These are phyloP conservation scores for Quercus ilex DNA, from an alignment of 306 rosid genomes.

Conservation along the genomic window DNA sequence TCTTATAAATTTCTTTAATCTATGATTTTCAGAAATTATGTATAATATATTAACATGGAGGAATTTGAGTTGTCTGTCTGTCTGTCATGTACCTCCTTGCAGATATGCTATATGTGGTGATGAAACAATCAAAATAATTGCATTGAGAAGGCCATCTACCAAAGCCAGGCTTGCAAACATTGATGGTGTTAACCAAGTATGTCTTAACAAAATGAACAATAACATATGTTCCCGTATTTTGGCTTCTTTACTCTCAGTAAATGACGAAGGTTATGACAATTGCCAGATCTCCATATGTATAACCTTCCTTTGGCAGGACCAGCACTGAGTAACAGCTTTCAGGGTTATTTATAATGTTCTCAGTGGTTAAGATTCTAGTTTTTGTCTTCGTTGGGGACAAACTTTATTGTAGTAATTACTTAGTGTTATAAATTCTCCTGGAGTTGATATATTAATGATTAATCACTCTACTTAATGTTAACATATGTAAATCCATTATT, in stretches of 20 bases:
- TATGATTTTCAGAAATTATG: neutral
- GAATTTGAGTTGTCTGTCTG: neutral
- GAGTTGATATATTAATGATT: neutral
- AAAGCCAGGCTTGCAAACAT: slow-evolving; percentile 83
- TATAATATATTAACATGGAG: neutral
- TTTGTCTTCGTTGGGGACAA: neutral
- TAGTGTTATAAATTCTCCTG: neutral
- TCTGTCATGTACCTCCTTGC: slow-evolving; percentile 12
- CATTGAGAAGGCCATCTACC: slow-evolving; percentile 80
- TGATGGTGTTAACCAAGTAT: slow-evolving; percentile 94
- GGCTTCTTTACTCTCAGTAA: neutral
- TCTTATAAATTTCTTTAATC: slow-evolving; percentile 12
- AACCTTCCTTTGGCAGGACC: neutral
- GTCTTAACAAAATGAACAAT: slow-evolving; percentile 9
- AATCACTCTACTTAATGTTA: neutral
- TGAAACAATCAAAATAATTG: slow-evolving; percentile 69
- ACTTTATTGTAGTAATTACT: neutral
- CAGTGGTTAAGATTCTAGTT: neutral
- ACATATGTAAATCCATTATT: neutral
- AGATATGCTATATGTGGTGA: slow-evolving; percentile 95
- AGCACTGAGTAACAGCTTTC: neutral
- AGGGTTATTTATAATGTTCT: neutral
- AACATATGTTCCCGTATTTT: neutral
- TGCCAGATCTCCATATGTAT: neutral
- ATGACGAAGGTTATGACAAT: neutral